A percentile compares a stretch with the other conserved stretches of the same genome.
Conservation (phyloP, 371 early-diverging fungal genomes). For the Mortierella sp. region DNA sequence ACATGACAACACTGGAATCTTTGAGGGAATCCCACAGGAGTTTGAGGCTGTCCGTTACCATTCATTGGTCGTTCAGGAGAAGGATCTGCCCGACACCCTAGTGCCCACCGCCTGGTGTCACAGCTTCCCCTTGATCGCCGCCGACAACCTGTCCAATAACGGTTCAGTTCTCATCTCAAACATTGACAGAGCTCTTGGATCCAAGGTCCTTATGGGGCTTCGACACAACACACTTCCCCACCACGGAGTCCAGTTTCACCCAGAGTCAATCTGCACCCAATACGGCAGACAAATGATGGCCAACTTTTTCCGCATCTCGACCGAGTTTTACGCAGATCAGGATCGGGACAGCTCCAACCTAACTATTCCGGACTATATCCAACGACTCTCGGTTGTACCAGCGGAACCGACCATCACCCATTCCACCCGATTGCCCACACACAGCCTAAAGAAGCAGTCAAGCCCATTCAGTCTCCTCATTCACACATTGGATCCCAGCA, state of each 20-base stretch:
- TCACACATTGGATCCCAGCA: slow-evolving; percentile 40
- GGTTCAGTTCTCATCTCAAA: slow-evolving; percentile 58
- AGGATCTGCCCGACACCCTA: slow-evolving; percentile 46
- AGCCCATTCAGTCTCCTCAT: slow-evolving; percentile 45
- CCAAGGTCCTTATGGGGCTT: slow-evolving; percentile 84
- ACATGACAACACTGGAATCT: slow-evolving; percentile 62
- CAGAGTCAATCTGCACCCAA: slow-evolving; percentile 94
- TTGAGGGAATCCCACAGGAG: slow-evolving; percentile 70
- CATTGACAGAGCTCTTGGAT: slow-evolving; percentile 7
- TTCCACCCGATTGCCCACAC: not conserved
- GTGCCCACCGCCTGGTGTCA: slow-evolving; percentile 44
- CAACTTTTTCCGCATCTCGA: slow-evolving; percentile 79
- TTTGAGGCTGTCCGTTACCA: slow-evolving; percentile 93
- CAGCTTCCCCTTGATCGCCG: slow-evolving; percentile 57
- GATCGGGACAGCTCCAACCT: not conserved
- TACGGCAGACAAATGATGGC: slow-evolving; percentile 75
- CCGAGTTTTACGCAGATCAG: slow-evolving; percentile 56
- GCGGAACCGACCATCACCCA: slow-evolving; percentile 6
- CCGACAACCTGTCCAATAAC: slow-evolving; percentile 70
- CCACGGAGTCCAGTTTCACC: slow-evolving; percentile 97
- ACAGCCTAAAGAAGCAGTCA: not conserved
- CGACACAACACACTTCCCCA: slow-evolving; percentile 78
- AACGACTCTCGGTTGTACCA: slow-evolving; percentile 32
- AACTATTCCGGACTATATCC: slow-evolving; percentile 39
- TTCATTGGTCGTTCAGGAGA: slow-evolving; percentile 81